These are phyloP conservation scores for Crithidia sp. DNA, from an alignment of 208 protist genomes.

Conservation along the genomic window DNA sequence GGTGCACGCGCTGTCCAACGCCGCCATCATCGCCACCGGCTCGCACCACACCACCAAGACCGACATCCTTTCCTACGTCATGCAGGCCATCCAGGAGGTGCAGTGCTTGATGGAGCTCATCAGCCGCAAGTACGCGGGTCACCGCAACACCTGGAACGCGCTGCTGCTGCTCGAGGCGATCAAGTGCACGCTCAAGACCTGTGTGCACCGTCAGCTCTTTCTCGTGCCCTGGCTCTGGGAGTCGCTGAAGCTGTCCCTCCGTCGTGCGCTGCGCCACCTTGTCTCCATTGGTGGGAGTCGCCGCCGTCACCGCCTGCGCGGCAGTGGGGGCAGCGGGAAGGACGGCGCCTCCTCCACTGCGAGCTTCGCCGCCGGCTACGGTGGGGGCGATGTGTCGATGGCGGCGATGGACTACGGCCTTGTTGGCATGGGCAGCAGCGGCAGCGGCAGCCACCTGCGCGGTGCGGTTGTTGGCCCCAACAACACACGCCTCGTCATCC, in stretches of 20 bases:
- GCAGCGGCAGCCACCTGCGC: conserved; percentile 16
- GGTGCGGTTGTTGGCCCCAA: conserved; percentile 32
- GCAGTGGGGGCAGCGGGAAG: conserved; percentile 5
- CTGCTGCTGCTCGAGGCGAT: conserved; percentile 63
- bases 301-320: conserved; percentile 13
- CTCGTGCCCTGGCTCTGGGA: conserved; percentile 73
- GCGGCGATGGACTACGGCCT: not conserved
- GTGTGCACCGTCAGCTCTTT: conserved; percentile 72
- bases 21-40: conserved; percentile 46
- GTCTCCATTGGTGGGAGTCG: conserved; percentile 21
- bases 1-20: conserved; percentile 67
- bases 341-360: conserved; percentile 10
- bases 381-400: not conserved
- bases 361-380: conserved; percentile 8
- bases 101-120: conserved; percentile 71
- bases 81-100: conserved; percentile 49
- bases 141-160: conserved; percentile 57
- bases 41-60: conserved; percentile 37
- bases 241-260: conserved; percentile 44
- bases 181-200: conserved; percentile 67
- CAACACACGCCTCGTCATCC: conserved; percentile 68
- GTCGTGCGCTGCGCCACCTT: conserved; percentile 27
- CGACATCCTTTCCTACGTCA: conserved; percentile 44
- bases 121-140: conserved; percentile 57
- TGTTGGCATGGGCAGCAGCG: too few relatives aligned